Conservation (phyloP, 768 basidiomycete genomes). For the Galerina marginata region DNA sequence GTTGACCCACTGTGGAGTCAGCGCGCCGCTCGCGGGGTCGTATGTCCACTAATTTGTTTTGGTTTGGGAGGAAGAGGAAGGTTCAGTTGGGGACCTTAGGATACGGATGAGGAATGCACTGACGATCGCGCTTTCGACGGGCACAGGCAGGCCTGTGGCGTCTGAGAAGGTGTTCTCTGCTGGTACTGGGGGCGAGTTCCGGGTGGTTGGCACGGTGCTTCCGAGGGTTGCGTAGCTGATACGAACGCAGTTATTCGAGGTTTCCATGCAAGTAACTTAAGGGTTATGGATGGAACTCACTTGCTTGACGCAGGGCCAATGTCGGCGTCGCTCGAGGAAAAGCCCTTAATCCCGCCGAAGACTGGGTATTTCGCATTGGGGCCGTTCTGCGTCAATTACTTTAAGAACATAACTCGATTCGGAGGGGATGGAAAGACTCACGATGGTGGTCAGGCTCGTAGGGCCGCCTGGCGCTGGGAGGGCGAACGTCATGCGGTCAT, state of each 20-base stretch:
- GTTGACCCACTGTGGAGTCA: constrained; percentile 5
- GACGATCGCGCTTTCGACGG: not conserved
- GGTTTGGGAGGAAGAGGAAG: not conserved
- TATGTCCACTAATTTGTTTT: not conserved
- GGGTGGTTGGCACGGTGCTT: not conserved
- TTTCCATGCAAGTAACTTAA: not conserved
- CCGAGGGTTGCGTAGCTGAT: not conserved
- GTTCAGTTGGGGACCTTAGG: no score
- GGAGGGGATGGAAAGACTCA: not conserved
- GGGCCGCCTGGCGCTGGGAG: not conserved
- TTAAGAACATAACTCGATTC: not conserved
- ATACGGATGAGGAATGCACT: no score
- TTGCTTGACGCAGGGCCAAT: not conserved
- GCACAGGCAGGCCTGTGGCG: not conserved
- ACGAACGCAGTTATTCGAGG: no score
- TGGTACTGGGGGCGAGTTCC: not conserved
- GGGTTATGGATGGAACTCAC: not conserved
- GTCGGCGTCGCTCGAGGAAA: not conserved
- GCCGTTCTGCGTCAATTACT: not conserved
- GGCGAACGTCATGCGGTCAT: not conserved
- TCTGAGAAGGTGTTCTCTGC: not conserved
- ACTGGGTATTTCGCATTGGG: not conserved
- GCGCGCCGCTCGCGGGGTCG: not conserved
- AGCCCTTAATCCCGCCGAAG: not conserved
- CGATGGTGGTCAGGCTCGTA: not conserved